Conservation (phyloP, 768 basidiomycete species). For the Clitopilus hobsonii region DNA sequence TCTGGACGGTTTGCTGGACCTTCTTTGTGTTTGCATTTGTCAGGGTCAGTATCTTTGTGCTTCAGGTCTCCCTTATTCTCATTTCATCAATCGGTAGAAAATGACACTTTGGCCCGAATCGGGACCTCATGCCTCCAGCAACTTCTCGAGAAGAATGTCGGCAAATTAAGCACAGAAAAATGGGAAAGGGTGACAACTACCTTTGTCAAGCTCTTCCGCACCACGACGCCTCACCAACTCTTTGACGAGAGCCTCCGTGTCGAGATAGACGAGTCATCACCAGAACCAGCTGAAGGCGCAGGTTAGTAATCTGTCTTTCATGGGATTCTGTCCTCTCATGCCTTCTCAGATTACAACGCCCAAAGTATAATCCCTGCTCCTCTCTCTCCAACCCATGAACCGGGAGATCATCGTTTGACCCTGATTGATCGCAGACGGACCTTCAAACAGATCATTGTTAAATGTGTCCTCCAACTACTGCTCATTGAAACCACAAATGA, state of each 20-base stretch:
- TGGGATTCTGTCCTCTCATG: neutral
- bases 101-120: constrained; percentile 95
- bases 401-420: constrained; percentile 46
- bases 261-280: constrained; percentile 61
- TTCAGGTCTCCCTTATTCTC: neutral
- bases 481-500: constrained; percentile 98
- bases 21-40: constrained; percentile 95
- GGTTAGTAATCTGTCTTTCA: too few species aligned
- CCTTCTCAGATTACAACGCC: constrained; percentile 51
- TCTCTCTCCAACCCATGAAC: constrained; percentile 69
- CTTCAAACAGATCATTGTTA: constrained; percentile 99
- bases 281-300: constrained; percentile 52
- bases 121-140: constrained; percentile 98
- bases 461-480: constrained; percentile 95
- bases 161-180: constrained; percentile 73
- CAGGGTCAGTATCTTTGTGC: constrained; percentile 64
- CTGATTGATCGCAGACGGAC: constrained; percentile 71
- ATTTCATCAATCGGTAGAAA: constrained; percentile 53
- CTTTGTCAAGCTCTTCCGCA: constrained; percentile 94
- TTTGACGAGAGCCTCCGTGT: constrained; percentile 91
- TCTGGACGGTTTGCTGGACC: constrained; percentile 89
- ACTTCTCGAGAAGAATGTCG: constrained; percentile 87
- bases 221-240: constrained; percentile 94
- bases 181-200: constrained; percentile 94
- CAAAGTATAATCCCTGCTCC: constrained; percentile 82